phyloP scores from a whole-genome alignment of 352 stramenopile genomes.

The Pythium folliculosum region DNA sequence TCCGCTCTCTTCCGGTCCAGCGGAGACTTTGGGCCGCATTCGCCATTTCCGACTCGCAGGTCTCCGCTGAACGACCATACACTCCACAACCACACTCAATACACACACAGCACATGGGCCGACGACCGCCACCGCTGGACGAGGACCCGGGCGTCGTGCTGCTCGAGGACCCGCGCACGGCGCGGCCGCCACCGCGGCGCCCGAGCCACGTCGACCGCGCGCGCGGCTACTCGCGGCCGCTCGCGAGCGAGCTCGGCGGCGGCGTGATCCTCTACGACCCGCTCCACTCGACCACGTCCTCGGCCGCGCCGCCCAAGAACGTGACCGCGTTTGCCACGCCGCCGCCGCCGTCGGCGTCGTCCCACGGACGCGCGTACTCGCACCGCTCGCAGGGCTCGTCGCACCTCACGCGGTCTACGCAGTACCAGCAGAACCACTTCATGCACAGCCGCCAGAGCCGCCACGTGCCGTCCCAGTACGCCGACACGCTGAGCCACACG shows the following conservation, averaged over 20 bases:
- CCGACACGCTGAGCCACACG: background rate
- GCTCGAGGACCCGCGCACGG: background rate
- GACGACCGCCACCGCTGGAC: background rate
- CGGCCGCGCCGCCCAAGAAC: background rate
- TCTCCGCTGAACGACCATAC: no score
- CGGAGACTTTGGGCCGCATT: no score
- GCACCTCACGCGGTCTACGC: background rate
- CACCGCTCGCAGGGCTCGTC: background rate
- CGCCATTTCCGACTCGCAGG: no score
- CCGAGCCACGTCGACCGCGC: background rate
- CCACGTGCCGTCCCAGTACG: background rate
- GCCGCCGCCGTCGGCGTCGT: no score
- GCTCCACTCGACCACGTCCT: background rate
- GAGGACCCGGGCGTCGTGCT: background rate
- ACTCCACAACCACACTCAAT: no score
- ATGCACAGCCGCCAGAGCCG: background rate
- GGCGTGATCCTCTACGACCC: background rate
- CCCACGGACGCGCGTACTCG: background rate
- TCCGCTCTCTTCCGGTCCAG: no score
- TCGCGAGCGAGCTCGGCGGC: background rate
- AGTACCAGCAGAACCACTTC: background rate
- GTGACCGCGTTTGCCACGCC: background rate
- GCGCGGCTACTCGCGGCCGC: background rate
- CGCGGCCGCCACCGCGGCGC: no score
- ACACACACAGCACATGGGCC: background rate